These are phyloP conservation scores for Tothia fuscella DNA, from an alignment of 2,329 filamentous ascomycete genomes.

Conservation along the genomic window DNA sequence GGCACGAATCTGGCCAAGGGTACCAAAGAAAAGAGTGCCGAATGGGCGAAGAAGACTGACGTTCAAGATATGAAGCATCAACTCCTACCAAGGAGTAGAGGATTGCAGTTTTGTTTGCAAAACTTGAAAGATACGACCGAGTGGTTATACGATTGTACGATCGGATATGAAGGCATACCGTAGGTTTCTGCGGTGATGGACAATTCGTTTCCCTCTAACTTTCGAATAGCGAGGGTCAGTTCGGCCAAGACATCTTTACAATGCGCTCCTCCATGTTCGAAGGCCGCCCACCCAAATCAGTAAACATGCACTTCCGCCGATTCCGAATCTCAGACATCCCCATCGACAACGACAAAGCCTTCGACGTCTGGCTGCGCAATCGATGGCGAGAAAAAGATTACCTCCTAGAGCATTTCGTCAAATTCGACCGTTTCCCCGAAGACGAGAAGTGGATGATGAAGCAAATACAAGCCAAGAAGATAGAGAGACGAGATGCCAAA, in stretches of 20 bases:
- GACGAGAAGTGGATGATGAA: conserved; percentile 32
- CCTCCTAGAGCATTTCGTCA: conserved; percentile 66
- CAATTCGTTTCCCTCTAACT: conserved; percentile 6
- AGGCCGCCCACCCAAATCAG: conserved; percentile 80
- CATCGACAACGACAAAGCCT: conserved; percentile 57
- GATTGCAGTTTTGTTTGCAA: conserved; percentile 65
- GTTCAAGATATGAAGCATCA: conserved; percentile 61
- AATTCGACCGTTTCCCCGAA: conserved; percentile 67
- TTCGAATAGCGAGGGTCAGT: conserved; percentile 36
- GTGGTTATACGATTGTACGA: conserved; percentile 84
- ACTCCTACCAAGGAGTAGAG: conserved; percentile 68
- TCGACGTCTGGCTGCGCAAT: conserved; percentile 73
- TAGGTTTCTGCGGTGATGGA: conserved; percentile 50
- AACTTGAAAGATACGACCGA: conserved; percentile 64
- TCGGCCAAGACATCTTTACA: conserved; percentile 84
- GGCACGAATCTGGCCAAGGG: conserved; percentile 70
- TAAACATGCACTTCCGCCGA: conserved; percentile 93
- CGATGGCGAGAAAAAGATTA: conserved; percentile 90
- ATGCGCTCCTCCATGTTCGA: conserved; percentile 79
- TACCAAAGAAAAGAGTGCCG: conserved; percentile 56
- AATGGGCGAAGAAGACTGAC: conserved; percentile 66
- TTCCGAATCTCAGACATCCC: conserved; percentile 75
- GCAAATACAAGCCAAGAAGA: conserved; percentile 7
- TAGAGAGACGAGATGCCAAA: conserved; percentile 25
- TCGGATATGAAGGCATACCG: conserved; percentile 89